These are phyloP conservation scores for Striga hermonthica DNA, from an alignment of 305 asterid genomes.

Conservation along the genomic window DNA sequence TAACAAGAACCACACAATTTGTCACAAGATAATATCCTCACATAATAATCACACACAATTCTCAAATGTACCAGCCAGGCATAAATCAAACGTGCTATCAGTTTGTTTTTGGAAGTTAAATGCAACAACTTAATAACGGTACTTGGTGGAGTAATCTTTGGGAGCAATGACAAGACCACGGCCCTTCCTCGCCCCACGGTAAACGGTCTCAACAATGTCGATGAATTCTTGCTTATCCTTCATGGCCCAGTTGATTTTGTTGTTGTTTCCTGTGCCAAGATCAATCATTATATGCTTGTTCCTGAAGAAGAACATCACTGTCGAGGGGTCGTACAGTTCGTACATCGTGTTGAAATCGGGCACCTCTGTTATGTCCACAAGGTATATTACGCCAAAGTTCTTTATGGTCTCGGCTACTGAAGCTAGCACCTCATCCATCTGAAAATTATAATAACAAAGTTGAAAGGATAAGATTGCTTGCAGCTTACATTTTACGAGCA, in stretches of 20 bases:
- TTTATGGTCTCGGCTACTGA: slow-evolving; percentile 85
- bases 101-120: no score
- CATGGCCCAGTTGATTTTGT: slow-evolving; percentile 92
- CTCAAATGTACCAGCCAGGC: no score
- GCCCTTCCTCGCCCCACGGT: slow-evolving; percentile 91
- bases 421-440: slow-evolving; percentile 92
- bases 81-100: no score
- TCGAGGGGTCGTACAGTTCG: slow-evolving; percentile 83
- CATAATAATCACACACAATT: no score
- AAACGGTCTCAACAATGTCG: slow-evolving; percentile 75
- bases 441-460: slow-evolving; percentile 5
- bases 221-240: slow-evolving; percentile 91
- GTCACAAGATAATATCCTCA: no score
- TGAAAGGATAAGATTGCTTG: not conserved
- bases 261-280: slow-evolving; percentile 92
- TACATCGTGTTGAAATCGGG: slow-evolving; percentile 94
- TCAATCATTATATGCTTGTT: slow-evolving; percentile 92
- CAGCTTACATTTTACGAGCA: not conserved
- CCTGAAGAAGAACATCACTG: slow-evolving; percentile 77
- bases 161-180: slow-evolving; percentile 93
- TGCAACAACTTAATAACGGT: slow-evolving; percentile 50
- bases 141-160: slow-evolving; percentile 89
- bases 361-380: slow-evolving; percentile 80
- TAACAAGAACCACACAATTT: no score
- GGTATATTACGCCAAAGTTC: slow-evolving; percentile 80